Percentiles rank a stretch among this genome's conserved stretches.
phyloP scores from a whole-genome alignment of 306 rosid species.

The Hippophae rhamnoides region DNA sequence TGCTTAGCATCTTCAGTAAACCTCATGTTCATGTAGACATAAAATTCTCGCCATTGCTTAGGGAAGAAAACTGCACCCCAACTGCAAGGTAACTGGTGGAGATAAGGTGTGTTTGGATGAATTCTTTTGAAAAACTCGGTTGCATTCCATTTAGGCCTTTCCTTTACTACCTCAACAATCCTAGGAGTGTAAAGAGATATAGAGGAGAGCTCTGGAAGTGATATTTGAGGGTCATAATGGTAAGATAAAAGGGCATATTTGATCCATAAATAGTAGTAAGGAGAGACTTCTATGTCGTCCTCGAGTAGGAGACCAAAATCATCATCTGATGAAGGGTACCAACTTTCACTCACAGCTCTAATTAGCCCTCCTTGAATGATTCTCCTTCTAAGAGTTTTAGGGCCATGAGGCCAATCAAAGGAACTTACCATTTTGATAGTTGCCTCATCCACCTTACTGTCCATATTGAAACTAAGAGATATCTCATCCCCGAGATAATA shows the following conservation, averaged over 20 bases:
- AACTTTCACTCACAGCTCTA: conserved; percentile 91
- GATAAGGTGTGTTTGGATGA: conserved; percentile 87
- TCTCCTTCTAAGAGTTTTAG: conserved; percentile 73
- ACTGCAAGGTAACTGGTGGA: conserved; percentile 88
- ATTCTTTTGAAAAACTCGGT: conserved; percentile 60
- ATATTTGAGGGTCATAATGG: conserved; percentile 82
- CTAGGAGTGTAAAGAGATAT: conserved; percentile 92
- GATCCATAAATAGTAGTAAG: conserved; percentile 89
- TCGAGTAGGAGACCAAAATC: conserved; percentile 84
- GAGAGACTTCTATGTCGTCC: conserved; percentile 93
- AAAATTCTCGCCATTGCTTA: conserved; percentile 95
- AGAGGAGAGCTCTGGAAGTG: conserved; percentile 76
- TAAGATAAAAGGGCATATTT: conserved; percentile 83
- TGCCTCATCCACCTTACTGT: conserved; percentile 77
- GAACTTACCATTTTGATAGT: conserved; percentile 54
- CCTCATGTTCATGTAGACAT: conserved; percentile 88
- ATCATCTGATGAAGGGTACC: conserved; percentile 86
- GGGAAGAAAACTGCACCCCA: conserved; percentile 99
- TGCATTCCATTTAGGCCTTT: conserved; percentile 89
- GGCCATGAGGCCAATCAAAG: conserved; percentile 90
- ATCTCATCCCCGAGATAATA: conserved; percentile 86
- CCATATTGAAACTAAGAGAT: conserved; percentile 79
- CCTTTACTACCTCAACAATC: conserved; percentile 84
- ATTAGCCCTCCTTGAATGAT: conserved; percentile 97
- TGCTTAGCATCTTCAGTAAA: conserved; percentile 72